These are phyloP conservation scores for Strigomonas galati DNA, from an alignment of 208 protist genomes.

Conservation along the genomic window DNA sequence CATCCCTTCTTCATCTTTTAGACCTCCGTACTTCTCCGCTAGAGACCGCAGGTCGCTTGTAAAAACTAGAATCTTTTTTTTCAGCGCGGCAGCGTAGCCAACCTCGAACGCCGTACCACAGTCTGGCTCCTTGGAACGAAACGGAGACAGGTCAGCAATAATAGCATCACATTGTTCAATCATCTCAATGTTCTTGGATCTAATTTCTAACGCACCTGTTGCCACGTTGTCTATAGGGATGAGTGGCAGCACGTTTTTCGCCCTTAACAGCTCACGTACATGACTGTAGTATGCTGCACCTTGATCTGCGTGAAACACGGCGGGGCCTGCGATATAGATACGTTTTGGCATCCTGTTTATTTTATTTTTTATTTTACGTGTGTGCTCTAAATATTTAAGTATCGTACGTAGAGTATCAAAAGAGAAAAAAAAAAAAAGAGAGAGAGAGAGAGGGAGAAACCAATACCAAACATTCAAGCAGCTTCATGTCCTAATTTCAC, in stretches of 20 bases:
- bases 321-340: slow-evolving; percentile 83
- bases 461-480: no score
- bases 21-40: slow-evolving; percentile 61
- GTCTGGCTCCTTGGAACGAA: slow-evolving; percentile 73
- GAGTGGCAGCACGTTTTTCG: slow-evolving; percentile 42
- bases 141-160: slow-evolving; percentile 82
- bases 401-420: neutral
- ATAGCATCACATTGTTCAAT: slow-evolving; percentile 68
- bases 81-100: slow-evolving; percentile 72
- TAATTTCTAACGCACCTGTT: slow-evolving; percentile 45
- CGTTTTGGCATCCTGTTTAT: slow-evolving; percentile 20
- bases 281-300: slow-evolving; percentile 54
- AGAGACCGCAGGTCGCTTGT: slow-evolving; percentile 47
- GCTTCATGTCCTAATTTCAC: no score
- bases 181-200: slow-evolving; percentile 75
- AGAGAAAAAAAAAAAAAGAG: neutral
- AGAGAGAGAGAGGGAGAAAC: neutral
- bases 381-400: neutral
- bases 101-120: slow-evolving; percentile 80
- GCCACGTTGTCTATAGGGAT: slow-evolving; percentile 57
- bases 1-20: slow-evolving; percentile 36
- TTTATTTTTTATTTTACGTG: neutral
- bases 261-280: slow-evolving; percentile 36
- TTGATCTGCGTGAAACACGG: slow-evolving; percentile 64
- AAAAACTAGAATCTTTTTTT: slow-evolving; percentile 61